Percentiles rank a stretch among this genome's conserved stretches.
Conservation (phyloP, 2,329 filamentous ascomycete species). For the Alternaria dauci region DNA sequence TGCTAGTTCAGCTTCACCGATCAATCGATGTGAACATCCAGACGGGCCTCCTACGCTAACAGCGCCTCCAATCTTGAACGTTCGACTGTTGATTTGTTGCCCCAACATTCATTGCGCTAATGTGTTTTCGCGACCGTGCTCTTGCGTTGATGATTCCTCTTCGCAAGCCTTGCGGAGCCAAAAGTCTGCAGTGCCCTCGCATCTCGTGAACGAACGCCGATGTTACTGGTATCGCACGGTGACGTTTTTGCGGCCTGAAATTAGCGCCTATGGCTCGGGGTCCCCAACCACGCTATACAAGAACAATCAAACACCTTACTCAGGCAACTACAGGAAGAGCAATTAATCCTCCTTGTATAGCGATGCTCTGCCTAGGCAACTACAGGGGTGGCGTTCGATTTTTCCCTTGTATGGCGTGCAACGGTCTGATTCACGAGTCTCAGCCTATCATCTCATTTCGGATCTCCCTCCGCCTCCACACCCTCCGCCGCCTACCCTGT, state of each 20-base stretch:
- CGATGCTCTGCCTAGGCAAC: too few relatives aligned
- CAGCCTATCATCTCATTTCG: slow-evolving; percentile 11
- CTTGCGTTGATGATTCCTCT: slow-evolving; percentile 1
- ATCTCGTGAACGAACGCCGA: not conserved
- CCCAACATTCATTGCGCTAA: slow-evolving; percentile 16
- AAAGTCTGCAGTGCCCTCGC: slow-evolving; percentile 14
- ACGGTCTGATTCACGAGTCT: slow-evolving; percentile 7
- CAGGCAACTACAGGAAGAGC: too few relatives aligned
- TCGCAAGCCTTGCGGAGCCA: slow-evolving; percentile 8
- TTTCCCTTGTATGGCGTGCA: too few relatives aligned
- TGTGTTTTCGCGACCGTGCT: slow-evolving; percentile 20
- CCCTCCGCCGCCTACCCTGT: slow-evolving; percentile 12
- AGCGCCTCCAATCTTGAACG: slow-evolving; percentile 6
- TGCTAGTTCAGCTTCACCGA: not conserved
- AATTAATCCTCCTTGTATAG: too few relatives aligned
- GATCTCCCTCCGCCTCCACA: slow-evolving; percentile 11
- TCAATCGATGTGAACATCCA: slow-evolving; percentile 12
- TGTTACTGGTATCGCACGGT: not conserved
- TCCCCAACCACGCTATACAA: not conserved
- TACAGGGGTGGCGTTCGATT: too few relatives aligned
- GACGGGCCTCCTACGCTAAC: slow-evolving; percentile 11
- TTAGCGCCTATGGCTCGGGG: not conserved
- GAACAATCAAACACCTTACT: too few relatives aligned
- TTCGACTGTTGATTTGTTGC: slow-evolving; percentile 17
- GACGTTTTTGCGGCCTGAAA: slow-evolving; percentile 2